A percentile compares a stretch with the other conserved stretches of the same genome.
These are phyloP conservation scores for Nakazawaea wyomingensis DNA, from an alignment of 805 yeast genomes.

Conservation along the genomic window DNA sequence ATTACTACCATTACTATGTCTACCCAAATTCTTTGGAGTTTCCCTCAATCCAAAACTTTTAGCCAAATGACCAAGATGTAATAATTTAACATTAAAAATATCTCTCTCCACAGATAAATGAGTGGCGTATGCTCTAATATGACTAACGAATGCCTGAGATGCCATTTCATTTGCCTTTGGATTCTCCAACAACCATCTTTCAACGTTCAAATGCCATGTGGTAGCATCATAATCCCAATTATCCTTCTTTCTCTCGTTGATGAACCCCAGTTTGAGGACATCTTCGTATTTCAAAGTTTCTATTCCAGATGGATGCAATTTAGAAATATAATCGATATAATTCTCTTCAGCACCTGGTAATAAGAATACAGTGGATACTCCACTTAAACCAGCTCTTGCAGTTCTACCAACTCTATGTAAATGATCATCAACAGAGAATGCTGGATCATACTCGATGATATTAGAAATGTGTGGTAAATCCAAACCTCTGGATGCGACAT, in stretches of 20 bases:
- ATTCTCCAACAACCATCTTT: constrained; percentile 80
- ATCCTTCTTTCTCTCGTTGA: constrained; percentile 27
- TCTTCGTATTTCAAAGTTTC: constrained; percentile 44
- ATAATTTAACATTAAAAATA: constrained; percentile 70
- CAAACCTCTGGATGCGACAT: constrained; percentile 95
- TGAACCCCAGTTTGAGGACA: constrained; percentile 24
- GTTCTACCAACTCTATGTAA: constrained; percentile 96
- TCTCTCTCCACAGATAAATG: constrained; percentile 78
- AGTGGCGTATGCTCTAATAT: constrained; percentile 92
- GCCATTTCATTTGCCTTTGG: constrained; percentile 58
- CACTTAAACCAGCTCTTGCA: constrained; percentile 92
- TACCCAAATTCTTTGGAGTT: constrained; percentile 78
- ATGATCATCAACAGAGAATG: constrained; percentile 91
- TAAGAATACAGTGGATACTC: constrained; percentile 72
- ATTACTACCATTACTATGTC: constrained; percentile 28
- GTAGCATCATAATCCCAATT: constrained; percentile 94
- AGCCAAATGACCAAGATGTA: constrained; percentile 95
- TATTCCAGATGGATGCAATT: constrained; percentile 53
- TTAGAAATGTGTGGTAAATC: constrained; percentile 84
- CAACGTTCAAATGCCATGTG: constrained; percentile 89
- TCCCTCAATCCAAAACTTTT: constrained; percentile 93
- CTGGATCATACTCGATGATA: constrained; percentile 92
- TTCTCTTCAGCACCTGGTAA: constrained; percentile 89
- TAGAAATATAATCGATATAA: constrained; percentile 59
- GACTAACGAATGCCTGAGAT: constrained; percentile 77